Base-by-base conservation (phyloP, 1,284 basidiomycete genomes). In the Vanrija sp. region DNA sequence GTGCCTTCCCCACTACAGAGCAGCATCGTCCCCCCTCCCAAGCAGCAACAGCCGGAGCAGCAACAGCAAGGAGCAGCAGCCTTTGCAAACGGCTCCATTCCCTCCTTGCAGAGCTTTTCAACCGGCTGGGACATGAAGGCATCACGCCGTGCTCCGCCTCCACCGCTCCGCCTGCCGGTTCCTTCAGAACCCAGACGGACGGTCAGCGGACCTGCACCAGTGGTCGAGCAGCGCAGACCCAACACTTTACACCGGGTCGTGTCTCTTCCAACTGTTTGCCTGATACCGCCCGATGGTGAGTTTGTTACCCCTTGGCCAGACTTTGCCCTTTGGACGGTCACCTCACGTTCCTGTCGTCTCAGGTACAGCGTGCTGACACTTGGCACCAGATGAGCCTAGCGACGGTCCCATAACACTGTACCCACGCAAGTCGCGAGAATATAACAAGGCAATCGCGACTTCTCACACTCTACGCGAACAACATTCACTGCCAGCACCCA, bases 281-380 rank as follows among this genome's bases (percentile, higher is more conserved):
- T 59, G 6, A 54, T 51, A 3, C 57, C 57, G 6, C 56, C 56
- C 14, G 49, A 48, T 36, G 57, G 57, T 59, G 22, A 44, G 53
- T 24, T 8, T 12, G 12, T 12, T 44, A 9, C 16, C 19, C 18
- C 22, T 16, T 31, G 9, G 31, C 12, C 31, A 14, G 31, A 31
- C 4, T 12, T 31, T 9, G 12, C 31, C 31, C 31, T 31, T 31
- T 31, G 31, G 31, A 31, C 15, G 31, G 31, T 9, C 31, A 31
- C 12, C 15, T 31, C 12, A 14, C 9, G 31, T 31, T 31, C 31
- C 31, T 31, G 31, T 31, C 31, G 31, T 31, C 31, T 31, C 31
- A 31, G 31, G 31, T 31, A 31, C 31, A 14, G 31, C 10, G 31
- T 31, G 31, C 9, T 23, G 36, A 47, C 9, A 39, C 41, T 15